Conservation (phyloP, 1,284 basidiomycete genomes). For the Tremellales sp. region DNA sequence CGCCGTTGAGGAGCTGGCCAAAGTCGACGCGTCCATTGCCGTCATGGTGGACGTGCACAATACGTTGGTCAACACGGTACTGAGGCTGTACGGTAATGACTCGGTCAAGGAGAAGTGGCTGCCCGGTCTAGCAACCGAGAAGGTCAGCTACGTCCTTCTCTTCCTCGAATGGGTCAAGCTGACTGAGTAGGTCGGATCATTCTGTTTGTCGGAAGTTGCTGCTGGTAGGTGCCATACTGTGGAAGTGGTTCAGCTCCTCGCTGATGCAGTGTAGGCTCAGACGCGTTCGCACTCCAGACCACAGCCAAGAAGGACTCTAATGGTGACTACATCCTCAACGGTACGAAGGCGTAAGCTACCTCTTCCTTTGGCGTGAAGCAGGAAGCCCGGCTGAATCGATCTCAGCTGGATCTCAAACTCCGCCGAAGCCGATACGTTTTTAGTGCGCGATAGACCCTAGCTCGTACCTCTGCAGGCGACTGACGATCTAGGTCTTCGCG, state of each 20-base stretch:
- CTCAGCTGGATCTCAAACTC: slow-evolving; percentile 98
- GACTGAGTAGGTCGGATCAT: slow-evolving; percentile 73
- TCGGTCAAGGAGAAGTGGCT: slow-evolving; percentile 86
- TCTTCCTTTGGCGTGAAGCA: no score
- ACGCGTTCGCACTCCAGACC: slow-evolving; percentile 95
- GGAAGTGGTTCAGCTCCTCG: neutral
- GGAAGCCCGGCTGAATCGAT: no score
- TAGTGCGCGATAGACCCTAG: slow-evolving; percentile 34
- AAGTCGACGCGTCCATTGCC: slow-evolving; percentile 92
- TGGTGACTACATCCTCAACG: slow-evolving; percentile 77
- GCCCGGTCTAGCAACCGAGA: slow-evolving; percentile 71
- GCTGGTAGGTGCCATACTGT: slow-evolving; percentile 47
- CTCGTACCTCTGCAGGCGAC: neutral
- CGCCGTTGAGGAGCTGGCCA: slow-evolving; percentile 94
- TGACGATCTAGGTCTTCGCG: slow-evolving; percentile 75
- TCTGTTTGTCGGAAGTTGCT: slow-evolving; percentile 88
- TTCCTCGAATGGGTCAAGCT: neutral
- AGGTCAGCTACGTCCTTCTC: slow-evolving; percentile 54
- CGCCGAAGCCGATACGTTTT: slow-evolving; percentile 82
- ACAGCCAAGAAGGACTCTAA: slow-evolving; percentile 80
- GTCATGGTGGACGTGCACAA: slow-evolving; percentile 98
- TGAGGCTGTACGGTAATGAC: slow-evolving; percentile 80
- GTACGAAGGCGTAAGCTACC: slow-evolving; percentile 77
- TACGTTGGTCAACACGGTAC: slow-evolving; percentile 91
- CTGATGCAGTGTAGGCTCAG: slow-evolving; percentile 60